phyloP scores from a whole-genome alignment of 2,329 filamentous ascomycete species.

The Botryotinia narcissicola region DNA sequence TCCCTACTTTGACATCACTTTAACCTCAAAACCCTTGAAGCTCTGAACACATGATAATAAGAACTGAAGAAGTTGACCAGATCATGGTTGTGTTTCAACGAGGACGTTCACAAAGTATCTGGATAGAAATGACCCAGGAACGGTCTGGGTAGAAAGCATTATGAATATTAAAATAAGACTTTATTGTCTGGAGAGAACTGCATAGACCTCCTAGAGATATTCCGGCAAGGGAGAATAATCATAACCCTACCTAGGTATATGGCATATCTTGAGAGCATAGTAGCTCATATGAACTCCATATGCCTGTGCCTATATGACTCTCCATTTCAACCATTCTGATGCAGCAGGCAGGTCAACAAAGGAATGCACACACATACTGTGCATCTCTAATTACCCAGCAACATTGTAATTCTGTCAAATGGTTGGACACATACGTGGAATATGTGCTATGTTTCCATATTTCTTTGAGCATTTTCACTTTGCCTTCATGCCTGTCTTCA shows the following conservation, averaged over 20 bases:
- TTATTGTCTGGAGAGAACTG: neutral
- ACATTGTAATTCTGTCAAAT: neutral
- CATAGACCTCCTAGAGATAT: neutral
- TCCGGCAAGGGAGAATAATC: neutral
- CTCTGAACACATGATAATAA: neutral
- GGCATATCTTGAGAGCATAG: neutral
- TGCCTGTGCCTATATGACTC: no score
- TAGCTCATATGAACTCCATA: neutral
- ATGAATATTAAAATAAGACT: neutral
- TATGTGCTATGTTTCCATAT: neutral
- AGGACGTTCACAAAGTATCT: neutral
- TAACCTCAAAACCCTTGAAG: no score
- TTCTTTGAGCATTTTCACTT: neutral
- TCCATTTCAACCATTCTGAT: neutral
- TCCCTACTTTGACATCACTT: neutral
- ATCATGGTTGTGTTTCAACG: neutral
- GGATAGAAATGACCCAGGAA: no score
- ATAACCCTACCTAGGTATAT: neutral
- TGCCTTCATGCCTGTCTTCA: neutral
- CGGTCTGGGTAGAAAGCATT: neutral
- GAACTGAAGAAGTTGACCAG: neutral
- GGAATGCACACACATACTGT: neutral
- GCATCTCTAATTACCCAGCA: no score
- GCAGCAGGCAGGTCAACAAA: neutral
- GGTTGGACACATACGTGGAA: neutral